These are phyloP conservation scores for Hymenoscyphus occultus DNA, from an alignment of 2,329 filamentous ascomycete species.

Conservation along the genomic window DNA sequence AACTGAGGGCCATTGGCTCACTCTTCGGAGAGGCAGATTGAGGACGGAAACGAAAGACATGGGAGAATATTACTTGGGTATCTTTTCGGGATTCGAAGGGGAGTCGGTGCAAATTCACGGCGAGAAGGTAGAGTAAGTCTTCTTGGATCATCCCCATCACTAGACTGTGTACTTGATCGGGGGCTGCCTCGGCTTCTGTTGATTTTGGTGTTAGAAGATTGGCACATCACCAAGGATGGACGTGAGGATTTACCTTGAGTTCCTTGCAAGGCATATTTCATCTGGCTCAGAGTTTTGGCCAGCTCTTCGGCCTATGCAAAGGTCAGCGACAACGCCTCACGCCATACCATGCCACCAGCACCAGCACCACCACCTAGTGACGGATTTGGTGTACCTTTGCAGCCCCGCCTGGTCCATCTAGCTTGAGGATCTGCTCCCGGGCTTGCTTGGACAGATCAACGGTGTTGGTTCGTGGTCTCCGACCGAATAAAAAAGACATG, in stretches of 20 bases:
- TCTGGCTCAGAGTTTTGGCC: slow-evolving; percentile 78
- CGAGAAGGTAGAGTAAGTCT: slow-evolving; percentile 81
- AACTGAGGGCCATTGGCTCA: slow-evolving; percentile 82
- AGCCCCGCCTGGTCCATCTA: slow-evolving; percentile 55
- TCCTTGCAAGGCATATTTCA: slow-evolving; percentile 91
- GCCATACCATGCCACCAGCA: too few species aligned
- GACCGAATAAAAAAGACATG: slow-evolving; percentile 71
- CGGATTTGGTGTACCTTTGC: slow-evolving; percentile 48
- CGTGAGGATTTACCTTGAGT: slow-evolving; percentile 66
- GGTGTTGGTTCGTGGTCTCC: slow-evolving; percentile 59
- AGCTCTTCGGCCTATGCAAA: slow-evolving; percentile 73
- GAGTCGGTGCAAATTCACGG: slow-evolving; percentile 75
- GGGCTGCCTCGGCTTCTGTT: slow-evolving; percentile 80
- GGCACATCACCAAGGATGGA: not conserved
- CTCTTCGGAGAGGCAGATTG: slow-evolving; percentile 61
- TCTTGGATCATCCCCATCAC: slow-evolving; percentile 83
- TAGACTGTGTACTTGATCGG: slow-evolving; percentile 83
- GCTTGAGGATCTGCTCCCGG: slow-evolving; percentile 59
- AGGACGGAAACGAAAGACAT: slow-evolving; percentile 86
- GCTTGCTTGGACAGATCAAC: slow-evolving; percentile 49
- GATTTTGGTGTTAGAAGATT: slow-evolving; percentile 15
- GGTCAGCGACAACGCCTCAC: slow-evolving; percentile 22
- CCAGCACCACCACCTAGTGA: slow-evolving; percentile 8
- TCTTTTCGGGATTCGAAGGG: slow-evolving; percentile 97
- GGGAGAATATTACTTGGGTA: slow-evolving; percentile 91